Percentiles rank a stretch among this genome's conserved stretches.
These are phyloP conservation scores for Polytrichum commune DNA, from an alignment of 225 moss, liverwort and hornwort species.

Conservation along the genomic window DNA sequence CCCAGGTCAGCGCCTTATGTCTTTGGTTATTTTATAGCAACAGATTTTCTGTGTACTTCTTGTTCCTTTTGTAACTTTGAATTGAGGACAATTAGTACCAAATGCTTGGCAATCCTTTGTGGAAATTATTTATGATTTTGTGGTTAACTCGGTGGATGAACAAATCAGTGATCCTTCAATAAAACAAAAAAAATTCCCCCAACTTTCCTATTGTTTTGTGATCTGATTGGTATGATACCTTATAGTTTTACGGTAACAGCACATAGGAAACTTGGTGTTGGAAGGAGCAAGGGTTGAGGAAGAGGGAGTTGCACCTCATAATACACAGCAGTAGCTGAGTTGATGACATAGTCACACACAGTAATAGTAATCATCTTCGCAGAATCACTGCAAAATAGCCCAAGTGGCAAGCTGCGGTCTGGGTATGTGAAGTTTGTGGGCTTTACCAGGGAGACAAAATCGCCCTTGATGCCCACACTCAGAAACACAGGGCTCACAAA, in stretches of 20 bases:
- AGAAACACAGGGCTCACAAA: constrained; percentile 65
- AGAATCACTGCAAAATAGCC: constrained; percentile 83
- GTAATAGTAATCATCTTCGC: constrained; percentile 94
- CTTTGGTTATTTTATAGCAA: no score
- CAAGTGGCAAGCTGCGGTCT: constrained; percentile 61
- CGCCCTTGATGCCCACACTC: constrained; percentile 77
- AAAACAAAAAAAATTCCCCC: background rate
- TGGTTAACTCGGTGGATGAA: background rate
- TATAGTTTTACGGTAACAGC: background rate
- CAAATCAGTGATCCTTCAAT: background rate
- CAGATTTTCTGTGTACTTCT: background rate
- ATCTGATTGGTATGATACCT: background rate
- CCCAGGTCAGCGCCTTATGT: no score
- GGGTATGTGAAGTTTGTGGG: constrained; percentile 51
- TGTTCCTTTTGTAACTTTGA: constrained; percentile 4
- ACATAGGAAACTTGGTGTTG: no score
- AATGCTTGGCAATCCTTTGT: constrained; percentile 3
- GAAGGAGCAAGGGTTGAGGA: background rate
- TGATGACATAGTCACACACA: constrained; percentile 78
- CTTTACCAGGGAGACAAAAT: constrained; percentile 52
- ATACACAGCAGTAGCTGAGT: constrained; percentile 86
- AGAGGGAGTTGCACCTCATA: constrained; percentile 53
- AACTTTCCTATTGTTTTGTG: background rate
- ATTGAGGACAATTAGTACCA: background rate
- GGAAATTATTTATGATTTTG: constrained; percentile 4